These are phyloP conservation scores for Aquilaria agallochum DNA, from an alignment of 441 rosid genomes.

Conservation along the genomic window DNA sequence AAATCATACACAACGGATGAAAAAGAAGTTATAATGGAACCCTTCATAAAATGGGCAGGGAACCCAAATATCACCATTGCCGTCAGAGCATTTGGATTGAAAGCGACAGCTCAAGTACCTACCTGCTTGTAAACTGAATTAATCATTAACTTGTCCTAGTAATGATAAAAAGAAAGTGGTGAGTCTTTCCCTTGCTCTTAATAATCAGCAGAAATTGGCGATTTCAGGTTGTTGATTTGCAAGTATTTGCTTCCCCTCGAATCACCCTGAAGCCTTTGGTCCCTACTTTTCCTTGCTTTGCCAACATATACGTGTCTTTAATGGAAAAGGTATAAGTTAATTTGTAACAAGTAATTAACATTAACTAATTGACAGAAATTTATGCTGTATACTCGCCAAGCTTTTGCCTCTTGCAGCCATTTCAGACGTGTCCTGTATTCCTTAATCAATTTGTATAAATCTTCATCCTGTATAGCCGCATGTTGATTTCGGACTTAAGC, in stretches of 20 bases:
- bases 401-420: too few relatives aligned
- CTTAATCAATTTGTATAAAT: not conserved
- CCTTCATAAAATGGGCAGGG: slow-evolving; percentile 63
- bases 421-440: not conserved
- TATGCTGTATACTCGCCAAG: too few relatives aligned
- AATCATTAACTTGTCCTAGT: too few relatives aligned
- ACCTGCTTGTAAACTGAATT: not conserved
- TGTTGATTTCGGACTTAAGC: slow-evolving; percentile 83
- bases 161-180: too few relatives aligned
- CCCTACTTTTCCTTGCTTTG: slow-evolving; percentile 51
- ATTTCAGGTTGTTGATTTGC: slow-evolving; percentile 49
- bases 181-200: not conserved
- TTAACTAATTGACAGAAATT: too few relatives aligned
- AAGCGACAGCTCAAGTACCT: slow-evolving; percentile 48
- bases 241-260: slow-evolving; percentile 49
- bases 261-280: slow-evolving; percentile 51
- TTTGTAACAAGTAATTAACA: not conserved
- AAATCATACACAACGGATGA: slow-evolving; percentile 56
- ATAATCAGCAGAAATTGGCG: not conserved
- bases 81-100: slow-evolving; percentile 52
- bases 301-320: slow-evolving; percentile 47
- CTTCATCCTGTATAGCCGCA: slow-evolving; percentile 51
- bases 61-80: slow-evolving; percentile 49
- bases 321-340: slow-evolving; percentile 40
- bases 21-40: slow-evolving; percentile 58